Evolutionary conservation across 495 filamentous ascomycete species (phyloP).

Genomic region (Trichoderma reesei): DNA sequence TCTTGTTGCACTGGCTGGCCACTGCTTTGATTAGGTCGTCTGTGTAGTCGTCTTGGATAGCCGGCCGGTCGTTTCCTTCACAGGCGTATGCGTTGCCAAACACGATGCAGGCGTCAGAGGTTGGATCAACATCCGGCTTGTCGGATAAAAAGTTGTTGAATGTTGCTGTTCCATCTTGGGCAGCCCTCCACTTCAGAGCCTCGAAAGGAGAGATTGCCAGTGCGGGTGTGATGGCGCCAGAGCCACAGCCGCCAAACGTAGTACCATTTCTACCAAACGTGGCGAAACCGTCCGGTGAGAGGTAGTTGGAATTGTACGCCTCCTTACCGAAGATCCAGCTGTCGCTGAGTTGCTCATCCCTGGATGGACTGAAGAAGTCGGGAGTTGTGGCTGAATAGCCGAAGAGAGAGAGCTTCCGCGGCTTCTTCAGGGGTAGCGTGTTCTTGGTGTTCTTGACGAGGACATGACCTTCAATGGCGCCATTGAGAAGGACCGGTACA

Average conservation of each 20-base stretch:
- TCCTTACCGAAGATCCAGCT: conserved; percentile 23
- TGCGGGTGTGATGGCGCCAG: conserved; percentile 46
- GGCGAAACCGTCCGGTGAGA: conserved; percentile 63
- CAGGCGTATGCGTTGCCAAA: conserved; percentile 52
- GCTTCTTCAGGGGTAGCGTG: conserved; percentile 44
- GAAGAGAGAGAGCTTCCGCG: conserved; percentile 37
- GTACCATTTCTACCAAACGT: conserved; percentile 35
- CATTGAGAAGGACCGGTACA: conserved; percentile 32
- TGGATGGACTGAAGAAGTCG: conserved; percentile 31
- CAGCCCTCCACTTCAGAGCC: conserved; percentile 45
- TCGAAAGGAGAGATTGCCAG: conserved; percentile 47
- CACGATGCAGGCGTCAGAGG: conserved; percentile 57
- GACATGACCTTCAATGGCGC: conserved; percentile 47
- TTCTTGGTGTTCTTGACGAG: conserved; percentile 51
- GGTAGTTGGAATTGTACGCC: conserved; percentile 66
- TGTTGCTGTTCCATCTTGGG: conserved; percentile 44
- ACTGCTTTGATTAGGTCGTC: conserved; percentile 48
- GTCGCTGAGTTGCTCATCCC: conserved; percentile 14
- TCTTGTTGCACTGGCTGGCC: conserved; percentile 47
- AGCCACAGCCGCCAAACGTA: conserved; percentile 48
- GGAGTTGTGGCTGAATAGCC: conserved; percentile 42
- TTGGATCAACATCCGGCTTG: conserved; percentile 30
- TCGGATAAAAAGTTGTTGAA: conserved; percentile 39
- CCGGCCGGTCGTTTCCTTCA: conserved; percentile 40
- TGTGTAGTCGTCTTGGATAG: conserved; percentile 39